Conservation (phyloP, 768 basidiomycete genomes). For the Rhizopogon vulgaris region DNA sequence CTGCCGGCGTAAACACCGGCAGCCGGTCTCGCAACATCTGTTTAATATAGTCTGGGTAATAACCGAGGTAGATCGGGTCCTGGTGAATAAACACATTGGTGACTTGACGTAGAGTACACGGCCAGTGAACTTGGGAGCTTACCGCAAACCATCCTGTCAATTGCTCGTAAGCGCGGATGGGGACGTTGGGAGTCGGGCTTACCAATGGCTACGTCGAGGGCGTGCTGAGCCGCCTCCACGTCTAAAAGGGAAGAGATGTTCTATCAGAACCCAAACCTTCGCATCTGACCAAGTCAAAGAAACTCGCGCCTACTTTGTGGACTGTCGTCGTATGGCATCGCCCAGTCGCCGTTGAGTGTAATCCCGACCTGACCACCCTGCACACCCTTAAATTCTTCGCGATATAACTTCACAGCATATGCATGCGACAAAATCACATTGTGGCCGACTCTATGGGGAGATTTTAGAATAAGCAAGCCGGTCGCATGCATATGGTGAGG, state of each 20-base stretch:
- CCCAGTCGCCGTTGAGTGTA: constrained; percentile 73
- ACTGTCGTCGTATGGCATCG: constrained; percentile 63
- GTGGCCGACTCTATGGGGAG: constrained; percentile 53
- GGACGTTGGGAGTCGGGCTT: constrained; percentile 26
- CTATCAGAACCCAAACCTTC: background rate
- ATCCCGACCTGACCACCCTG: constrained; percentile 74
- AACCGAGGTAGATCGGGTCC: constrained; percentile 69
- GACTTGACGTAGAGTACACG: background rate
- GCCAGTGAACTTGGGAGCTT: constrained; percentile 13
- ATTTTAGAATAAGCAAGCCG: background rate
- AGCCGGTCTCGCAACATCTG: constrained; percentile 53
- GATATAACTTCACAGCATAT: constrained; percentile 57
- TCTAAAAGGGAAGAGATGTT: constrained; percentile 33
- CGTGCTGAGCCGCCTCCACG: constrained; percentile 62
- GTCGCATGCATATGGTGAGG: background rate
- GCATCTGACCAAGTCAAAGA: background rate
- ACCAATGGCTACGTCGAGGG: constrained; percentile 70
- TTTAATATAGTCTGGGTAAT: constrained; percentile 56
- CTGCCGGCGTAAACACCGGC: constrained; percentile 50
- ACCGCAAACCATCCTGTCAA: constrained; percentile 53
- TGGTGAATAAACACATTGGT: constrained; percentile 7
- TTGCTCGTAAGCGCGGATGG: constrained; percentile 12
- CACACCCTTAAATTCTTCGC: constrained; percentile 53
- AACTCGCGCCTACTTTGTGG: constrained; percentile 49
- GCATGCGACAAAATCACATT: constrained; percentile 67